Evolutionary conservation across 257 asterid species (phyloP).

Genomic region (Datura wrightii): DNA sequence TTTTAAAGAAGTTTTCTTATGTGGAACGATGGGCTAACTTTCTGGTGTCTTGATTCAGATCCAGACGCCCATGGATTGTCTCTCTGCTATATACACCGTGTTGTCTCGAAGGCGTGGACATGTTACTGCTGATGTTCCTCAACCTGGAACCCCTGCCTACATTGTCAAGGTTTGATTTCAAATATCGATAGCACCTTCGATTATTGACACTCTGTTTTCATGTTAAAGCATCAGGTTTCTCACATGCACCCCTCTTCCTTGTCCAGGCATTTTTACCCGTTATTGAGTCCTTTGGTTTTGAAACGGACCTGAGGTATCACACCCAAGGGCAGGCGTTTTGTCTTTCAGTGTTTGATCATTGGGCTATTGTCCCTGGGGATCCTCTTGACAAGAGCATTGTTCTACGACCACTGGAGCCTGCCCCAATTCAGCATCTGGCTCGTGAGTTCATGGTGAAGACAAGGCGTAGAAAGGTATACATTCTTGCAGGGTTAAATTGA

Average conservation of each 20-base stretch:
- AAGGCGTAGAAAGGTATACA: constrained; percentile 89
- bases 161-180: constrained; percentile 78
- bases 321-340: constrained; percentile 98
- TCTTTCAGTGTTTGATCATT: constrained; percentile 84
- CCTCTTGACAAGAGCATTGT: constrained; percentile 94
- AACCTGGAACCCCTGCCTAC: constrained; percentile 96
- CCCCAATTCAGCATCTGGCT: constrained; percentile 95
- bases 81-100: constrained; percentile 91
- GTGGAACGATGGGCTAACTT: constrained; percentile 29
- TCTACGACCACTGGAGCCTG: constrained; percentile 93
- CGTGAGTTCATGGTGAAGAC: constrained; percentile 99
- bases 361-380: constrained; percentile 98
- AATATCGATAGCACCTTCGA: neutral
- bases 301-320: constrained; percentile 96
- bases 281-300: constrained; percentile 95
- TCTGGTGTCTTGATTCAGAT: constrained; percentile 59
- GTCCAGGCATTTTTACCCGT: constrained; percentile 90
- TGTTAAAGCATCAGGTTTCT: constrained; percentile 14
- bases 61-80: constrained; percentile 97
- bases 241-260: constrained; percentile 8
- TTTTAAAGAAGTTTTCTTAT: neutral
- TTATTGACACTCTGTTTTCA: neutral
- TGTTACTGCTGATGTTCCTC: constrained; percentile 96
- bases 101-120: constrained; percentile 96
- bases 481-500: constrained; percentile 22